These are phyloP conservation scores for Sequoiadendron giganteum DNA, from an alignment of 75 land plant species.

Conservation along the genomic window DNA sequence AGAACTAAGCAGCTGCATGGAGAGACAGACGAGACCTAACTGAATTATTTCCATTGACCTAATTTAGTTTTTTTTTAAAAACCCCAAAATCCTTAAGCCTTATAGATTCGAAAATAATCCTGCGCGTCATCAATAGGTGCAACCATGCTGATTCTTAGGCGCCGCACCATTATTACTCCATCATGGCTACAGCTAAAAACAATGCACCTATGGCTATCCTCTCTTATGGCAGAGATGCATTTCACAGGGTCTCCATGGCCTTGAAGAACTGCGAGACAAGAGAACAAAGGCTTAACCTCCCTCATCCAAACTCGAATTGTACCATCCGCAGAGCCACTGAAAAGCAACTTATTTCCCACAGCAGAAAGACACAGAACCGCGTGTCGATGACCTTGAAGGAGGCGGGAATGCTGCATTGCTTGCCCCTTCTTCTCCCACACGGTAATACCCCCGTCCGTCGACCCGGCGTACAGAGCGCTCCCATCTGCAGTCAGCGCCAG, in stretches of 20 bases:
- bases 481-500: slow-evolving; percentile 39
- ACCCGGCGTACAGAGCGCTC: slow-evolving; percentile 51
- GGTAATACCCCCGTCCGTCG: slow-evolving; percentile 60
- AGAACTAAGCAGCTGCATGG: no score
- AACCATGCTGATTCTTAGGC: background rate
- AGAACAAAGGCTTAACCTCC: slow-evolving; percentile 14
- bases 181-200: slow-evolving; percentile 8
- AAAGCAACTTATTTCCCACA: slow-evolving; percentile 33
- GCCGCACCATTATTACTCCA: background rate
- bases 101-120: no score
- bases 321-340: slow-evolving; percentile 83
- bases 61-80: no score
- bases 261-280: slow-evolving; percentile 43
- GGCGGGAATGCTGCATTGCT: slow-evolving; percentile 31
- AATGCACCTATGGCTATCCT: background rate
- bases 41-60: no score
- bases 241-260: slow-evolving; percentile 79
- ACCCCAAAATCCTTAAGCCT: no score
- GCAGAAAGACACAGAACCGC: slow-evolving; percentile 71
- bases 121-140: no score
- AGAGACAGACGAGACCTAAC: no score
- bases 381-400: slow-evolving; percentile 56
- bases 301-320: slow-evolving; percentile 68
- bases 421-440: slow-evolving; percentile 45
- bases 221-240: slow-evolving; percentile 48